A percentile compares a stretch with the other conserved stretches of the same genome.
Evolutionary conservation across 805 yeast genomes (phyloP).

Genomic region (Barnettozyma salicaria): DNA sequence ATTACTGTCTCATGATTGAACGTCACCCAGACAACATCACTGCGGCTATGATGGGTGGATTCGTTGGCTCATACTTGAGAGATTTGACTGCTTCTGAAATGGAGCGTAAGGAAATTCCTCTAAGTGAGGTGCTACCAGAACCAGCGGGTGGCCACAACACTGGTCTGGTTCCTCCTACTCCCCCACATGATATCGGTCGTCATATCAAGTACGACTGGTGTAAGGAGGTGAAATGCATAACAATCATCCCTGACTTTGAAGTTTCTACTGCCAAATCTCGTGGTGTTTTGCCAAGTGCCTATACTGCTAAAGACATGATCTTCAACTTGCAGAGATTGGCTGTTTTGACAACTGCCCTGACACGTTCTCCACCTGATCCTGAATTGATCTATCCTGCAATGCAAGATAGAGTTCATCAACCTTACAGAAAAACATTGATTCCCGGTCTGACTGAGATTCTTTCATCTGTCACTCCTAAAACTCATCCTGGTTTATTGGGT

Average conservation of each 20-base stretch:
- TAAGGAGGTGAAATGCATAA: slow-evolving; percentile 74
- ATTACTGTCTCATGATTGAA: slow-evolving; percentile 94
- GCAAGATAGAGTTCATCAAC: slow-evolving; percentile 96
- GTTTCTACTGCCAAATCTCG: slow-evolving; percentile 89
- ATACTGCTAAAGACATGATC: slow-evolving; percentile 74
- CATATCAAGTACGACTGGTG: slow-evolving; percentile 85
- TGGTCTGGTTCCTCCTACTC: slow-evolving; percentile 67
- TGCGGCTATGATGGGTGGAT: slow-evolving; percentile 99
- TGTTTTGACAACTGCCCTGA: slow-evolving; percentile 84
- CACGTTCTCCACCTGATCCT: slow-evolving; percentile 77
- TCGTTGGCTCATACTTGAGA: slow-evolving; percentile 90
- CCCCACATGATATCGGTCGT: slow-evolving; percentile 83
- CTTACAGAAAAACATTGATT: slow-evolving; percentile 86
- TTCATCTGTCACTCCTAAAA: slow-evolving; percentile 69
- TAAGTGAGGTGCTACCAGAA: slow-evolving; percentile 77
- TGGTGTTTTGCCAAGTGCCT: slow-evolving; percentile 79
- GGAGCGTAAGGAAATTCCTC: slow-evolving; percentile 74
- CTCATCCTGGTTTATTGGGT: slow-evolving; percentile 83
- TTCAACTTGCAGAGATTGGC: slow-evolving; percentile 93
- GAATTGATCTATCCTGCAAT: slow-evolving; percentile 85
- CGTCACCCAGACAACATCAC: slow-evolving; percentile 98
- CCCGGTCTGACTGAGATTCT: slow-evolving; percentile 88
- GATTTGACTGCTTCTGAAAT: slow-evolving; percentile 69
- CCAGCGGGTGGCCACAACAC: slow-evolving; percentile 67
- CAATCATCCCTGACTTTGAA: slow-evolving; percentile 91